phyloP scores from a whole-genome alignment of 2,329 filamentous ascomycete genomes.

The Aureobasidium leucospermi region DNA sequence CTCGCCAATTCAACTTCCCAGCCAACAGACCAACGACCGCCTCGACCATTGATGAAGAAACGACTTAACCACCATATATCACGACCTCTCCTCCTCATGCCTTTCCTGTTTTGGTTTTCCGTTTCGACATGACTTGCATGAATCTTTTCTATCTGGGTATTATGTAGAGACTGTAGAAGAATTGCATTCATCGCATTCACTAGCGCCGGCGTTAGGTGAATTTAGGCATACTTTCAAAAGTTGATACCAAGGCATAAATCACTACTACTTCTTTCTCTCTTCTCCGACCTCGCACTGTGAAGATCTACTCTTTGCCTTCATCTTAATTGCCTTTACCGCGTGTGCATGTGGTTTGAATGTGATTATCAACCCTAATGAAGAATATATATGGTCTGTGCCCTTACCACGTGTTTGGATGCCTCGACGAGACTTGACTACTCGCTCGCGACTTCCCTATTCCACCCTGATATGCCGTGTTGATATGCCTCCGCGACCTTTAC shows the following conservation, averaged over 20 bases:
- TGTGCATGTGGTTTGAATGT: background rate
- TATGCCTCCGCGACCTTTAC: background rate
- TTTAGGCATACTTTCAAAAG: background rate
- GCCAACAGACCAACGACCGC: conserved; percentile 1
- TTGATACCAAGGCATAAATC: conserved; percentile 3
- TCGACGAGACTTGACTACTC: background rate
- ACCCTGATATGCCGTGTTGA: background rate
- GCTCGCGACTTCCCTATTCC: background rate
- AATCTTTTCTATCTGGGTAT: background rate
- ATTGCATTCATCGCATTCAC: conserved; percentile 9
- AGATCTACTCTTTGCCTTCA: background rate
- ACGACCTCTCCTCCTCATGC: conserved; percentile 3
- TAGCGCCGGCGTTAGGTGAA: conserved; percentile 11
- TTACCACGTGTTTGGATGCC: background rate
- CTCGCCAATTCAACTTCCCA: background rate
- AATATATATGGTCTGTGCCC: background rate
- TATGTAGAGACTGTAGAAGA: conserved; percentile 1
- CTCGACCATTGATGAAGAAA: conserved; percentile 14
- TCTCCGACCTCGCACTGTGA: background rate
- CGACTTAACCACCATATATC: background rate
- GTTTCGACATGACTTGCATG: background rate
- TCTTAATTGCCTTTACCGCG: conserved; percentile 5
- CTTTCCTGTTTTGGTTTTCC: conserved; percentile 1
- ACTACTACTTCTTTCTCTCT: background rate
- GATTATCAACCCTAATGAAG: background rate